A percentile compares a stretch with the other conserved stretches of the same genome.
Evolutionary conservation across 305 asterid genomes (phyloP).

Genomic region (Solanum hybrid): DNA sequence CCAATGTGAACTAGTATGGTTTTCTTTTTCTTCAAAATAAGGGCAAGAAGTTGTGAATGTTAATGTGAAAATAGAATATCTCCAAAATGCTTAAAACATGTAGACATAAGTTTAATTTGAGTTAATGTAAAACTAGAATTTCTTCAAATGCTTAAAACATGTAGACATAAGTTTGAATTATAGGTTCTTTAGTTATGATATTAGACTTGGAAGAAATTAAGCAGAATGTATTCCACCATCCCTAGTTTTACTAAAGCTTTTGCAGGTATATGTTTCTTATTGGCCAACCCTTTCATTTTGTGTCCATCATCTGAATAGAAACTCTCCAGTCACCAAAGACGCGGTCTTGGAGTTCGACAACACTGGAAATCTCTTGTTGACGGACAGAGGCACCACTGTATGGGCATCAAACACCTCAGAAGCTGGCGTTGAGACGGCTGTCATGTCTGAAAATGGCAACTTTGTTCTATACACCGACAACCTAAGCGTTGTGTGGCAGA

Average conservation of each 20-base stretch:
- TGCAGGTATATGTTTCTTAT: slow-evolving; percentile 32
- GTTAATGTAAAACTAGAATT: neutral
- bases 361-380: slow-evolving; percentile 53
- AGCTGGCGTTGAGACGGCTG: slow-evolving; percentile 33
- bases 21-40: neutral
- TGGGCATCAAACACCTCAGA: slow-evolving; percentile 79
- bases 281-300: slow-evolving; percentile 50
- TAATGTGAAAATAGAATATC: neutral
- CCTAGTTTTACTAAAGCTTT: slow-evolving; percentile 32
- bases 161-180: neutral
- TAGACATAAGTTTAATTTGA: neutral
- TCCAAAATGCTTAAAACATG: neutral
- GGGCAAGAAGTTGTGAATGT: neutral
- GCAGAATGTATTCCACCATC: slow-evolving; percentile 19
- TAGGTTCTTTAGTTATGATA: neutral
- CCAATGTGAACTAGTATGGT: neutral
- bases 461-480: slow-evolving; percentile 41
- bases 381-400: slow-evolving; percentile 32
- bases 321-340: slow-evolving; percentile 61
- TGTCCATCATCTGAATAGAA: slow-evolving; percentile 68
- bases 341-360: slow-evolving; percentile 57
- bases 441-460: slow-evolving; percentile 68
- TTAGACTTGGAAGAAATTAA: neutral
- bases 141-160: neutral
- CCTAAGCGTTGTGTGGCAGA: slow-evolving; percentile 46